Base-by-base conservation (phyloP, 345 rosid species). In the Brassica cretica region DNA sequence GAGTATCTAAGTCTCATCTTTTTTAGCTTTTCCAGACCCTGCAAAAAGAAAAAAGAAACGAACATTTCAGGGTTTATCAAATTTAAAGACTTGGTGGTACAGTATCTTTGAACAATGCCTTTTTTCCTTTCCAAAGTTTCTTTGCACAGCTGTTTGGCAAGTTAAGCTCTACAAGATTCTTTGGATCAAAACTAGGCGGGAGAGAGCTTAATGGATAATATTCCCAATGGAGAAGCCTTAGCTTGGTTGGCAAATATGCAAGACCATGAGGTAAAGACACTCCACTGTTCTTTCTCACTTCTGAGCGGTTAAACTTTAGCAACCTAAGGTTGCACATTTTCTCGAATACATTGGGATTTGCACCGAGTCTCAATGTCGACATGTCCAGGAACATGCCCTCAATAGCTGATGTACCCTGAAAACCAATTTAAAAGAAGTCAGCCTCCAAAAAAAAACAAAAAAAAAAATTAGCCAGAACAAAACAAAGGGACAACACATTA, bases 321-420 rank as follows among this genome's bases (percentile, higher is more conserved):
- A 78, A n/a, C 63, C 83, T 78, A 1, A 83, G 32, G 4, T 37
- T 78, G 2, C 7, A 53, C 80, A 85, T 78, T 15, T 81, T 76
- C 5, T 11, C 21, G 16, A 85, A 85, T 0, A 59, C 7, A 8
- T 10, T 1, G 3, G 66, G 64, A 19, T 0, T 30, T 16, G 71
- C 74, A 32, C 66, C 35, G 1, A 49, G 18, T 8, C 4, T 5
- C 0, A 70, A 3, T 2, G 49, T 3, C 0, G 32, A 73, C 76
- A 73, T 66, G 53, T 79, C 74, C 8, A 78, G 2, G 59, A 75
- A 55, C 51, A 82, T 82, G 24, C 85, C 78, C 14, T 82, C 68
- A 15, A 82, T 35, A 53, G 70, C 73, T 59, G 70, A 64, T 11
- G 87, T 80, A 2, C 77, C 86, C 83, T 84, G 39, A 64, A 37